Evolutionary conservation across 257 asterid genomes (phyloP).

Genomic region (Rehmannia glutinosa): DNA sequence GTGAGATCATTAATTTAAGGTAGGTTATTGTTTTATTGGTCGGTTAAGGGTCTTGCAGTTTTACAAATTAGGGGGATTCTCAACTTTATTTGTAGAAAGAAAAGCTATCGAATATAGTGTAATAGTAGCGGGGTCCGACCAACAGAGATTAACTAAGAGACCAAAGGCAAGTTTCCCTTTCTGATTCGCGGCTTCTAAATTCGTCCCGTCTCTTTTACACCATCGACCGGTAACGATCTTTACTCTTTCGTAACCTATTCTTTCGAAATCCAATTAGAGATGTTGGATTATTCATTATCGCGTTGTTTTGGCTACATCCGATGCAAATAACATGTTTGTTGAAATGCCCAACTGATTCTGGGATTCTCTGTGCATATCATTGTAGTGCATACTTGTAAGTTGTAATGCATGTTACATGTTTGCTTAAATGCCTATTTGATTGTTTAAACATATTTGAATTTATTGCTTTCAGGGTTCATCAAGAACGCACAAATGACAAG

Average conservation of each 20-base stretch:
- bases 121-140: not conserved
- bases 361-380: not conserved
- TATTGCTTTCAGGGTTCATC: constrained; percentile 9
- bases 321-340: constrained; percentile 19
- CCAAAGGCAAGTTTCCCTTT: not conserved
- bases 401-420: constrained; percentile 11
- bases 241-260: not conserved
- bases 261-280: not conserved
- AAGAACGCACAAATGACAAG: constrained; percentile 37
- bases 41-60: too few relatives aligned
- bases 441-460: not conserved
- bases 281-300: not conserved
- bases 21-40: too few relatives aligned
- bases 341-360: constrained; percentile 20
- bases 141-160: not conserved
- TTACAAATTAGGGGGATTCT: too few relatives aligned
- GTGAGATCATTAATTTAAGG: too few relatives aligned
- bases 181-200: not conserved
- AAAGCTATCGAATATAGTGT: not conserved
- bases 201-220: not conserved
- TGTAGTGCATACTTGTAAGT: not conserved
- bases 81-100: too few relatives aligned
- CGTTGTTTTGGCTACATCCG: not conserved
- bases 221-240: not conserved
- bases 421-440: too few relatives aligned